Percentiles rank a stretch among this genome's conserved stretches.
Evolutionary conservation across 345 rosid genomes (phyloP).

Genomic region (Populus simonii): DNA sequence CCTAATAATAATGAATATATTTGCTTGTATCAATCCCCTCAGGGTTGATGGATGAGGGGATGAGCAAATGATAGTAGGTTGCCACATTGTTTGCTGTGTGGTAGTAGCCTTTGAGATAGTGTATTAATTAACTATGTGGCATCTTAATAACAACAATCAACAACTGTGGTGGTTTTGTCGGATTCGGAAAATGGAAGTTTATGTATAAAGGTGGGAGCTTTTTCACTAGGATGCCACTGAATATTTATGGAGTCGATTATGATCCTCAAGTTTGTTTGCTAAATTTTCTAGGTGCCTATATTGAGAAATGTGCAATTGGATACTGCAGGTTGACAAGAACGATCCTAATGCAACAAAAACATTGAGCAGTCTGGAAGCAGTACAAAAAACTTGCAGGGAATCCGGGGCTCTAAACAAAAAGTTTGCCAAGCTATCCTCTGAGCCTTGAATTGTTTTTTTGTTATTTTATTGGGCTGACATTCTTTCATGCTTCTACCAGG

Average conservation of each 20-base stretch:
- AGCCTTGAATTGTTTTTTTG: not conserved
- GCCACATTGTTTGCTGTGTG: not conserved
- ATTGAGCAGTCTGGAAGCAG: conserved; percentile 54
- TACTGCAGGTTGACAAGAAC: conserved; percentile 52
- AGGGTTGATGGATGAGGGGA: not conserved
- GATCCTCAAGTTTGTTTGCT: not conserved
- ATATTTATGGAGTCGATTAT: not conserved
- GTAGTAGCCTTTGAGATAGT: not conserved
- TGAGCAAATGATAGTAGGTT: not conserved
- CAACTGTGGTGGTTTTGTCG: not conserved
- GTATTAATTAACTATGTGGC: not conserved
- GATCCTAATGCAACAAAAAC: conserved; percentile 75
- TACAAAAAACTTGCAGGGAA: conserved; percentile 59
- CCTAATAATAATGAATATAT: not conserved
- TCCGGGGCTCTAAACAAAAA: conserved; percentile 57
- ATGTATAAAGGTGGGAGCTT: not conserved
- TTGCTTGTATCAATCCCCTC: not conserved
- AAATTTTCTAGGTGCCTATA: not conserved
- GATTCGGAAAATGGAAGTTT: not conserved
- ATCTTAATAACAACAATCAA: not conserved
- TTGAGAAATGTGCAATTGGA: conserved; percentile 9
- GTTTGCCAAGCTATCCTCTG: conserved; percentile 25
- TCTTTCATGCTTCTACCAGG: conserved; percentile 31
- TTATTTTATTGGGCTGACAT: not conserved
- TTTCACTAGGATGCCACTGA: not conserved